Percentiles rank a stretch among this genome's conserved stretches.
Conservation (phyloP, 2,329 filamentous ascomycete genomes). For the Aureobasidium zeae region DNA sequence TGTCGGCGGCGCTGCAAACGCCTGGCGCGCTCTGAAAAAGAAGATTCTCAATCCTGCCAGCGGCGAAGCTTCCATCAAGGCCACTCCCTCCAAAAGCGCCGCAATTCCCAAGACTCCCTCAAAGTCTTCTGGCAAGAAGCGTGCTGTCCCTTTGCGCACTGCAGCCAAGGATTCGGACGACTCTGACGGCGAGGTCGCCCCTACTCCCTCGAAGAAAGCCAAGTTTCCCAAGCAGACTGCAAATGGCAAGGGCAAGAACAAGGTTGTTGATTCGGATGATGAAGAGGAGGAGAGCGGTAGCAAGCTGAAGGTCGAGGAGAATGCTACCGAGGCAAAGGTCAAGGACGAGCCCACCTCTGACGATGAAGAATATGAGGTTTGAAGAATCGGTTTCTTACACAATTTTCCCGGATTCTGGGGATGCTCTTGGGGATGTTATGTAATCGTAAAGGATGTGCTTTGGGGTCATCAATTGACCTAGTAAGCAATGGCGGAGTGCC, state of each 20-base stretch:
- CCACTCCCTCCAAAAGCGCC: neutral
- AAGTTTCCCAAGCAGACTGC: constrained; percentile 16
- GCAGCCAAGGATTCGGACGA: constrained; percentile 3
- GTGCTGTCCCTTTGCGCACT: neutral
- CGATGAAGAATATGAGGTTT: too few relatives aligned
- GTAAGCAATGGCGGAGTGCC: too few relatives aligned
- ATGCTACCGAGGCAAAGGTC: neutral
- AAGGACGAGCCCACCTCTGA: too few relatives aligned
- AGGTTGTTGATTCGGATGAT: constrained; percentile 17
- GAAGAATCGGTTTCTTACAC: too few relatives aligned
- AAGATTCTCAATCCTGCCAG: constrained; percentile 26
- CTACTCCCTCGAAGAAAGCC: constrained; percentile 22
- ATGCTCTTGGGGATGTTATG: too few relatives aligned
- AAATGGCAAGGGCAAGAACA: constrained; percentile 18
- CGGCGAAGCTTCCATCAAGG: neutral
- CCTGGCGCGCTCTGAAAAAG: constrained; percentile 27
- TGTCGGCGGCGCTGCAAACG: constrained; percentile 26
- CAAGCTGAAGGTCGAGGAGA: constrained; percentile 4
- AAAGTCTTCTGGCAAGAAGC: constrained; percentile 7
- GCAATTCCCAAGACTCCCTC: neutral
- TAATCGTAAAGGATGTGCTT: too few relatives aligned
- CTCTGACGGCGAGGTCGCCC: constrained; percentile 17
- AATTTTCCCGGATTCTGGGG: too few relatives aligned
- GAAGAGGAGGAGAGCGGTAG: constrained; percentile 18
- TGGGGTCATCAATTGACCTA: too few relatives aligned